Evolutionary conservation across 2,329 filamentous ascomycete species (phyloP), one percentile per base, ranked within the genome.

Genomic region (Scedosporium minutisporum): DNA sequence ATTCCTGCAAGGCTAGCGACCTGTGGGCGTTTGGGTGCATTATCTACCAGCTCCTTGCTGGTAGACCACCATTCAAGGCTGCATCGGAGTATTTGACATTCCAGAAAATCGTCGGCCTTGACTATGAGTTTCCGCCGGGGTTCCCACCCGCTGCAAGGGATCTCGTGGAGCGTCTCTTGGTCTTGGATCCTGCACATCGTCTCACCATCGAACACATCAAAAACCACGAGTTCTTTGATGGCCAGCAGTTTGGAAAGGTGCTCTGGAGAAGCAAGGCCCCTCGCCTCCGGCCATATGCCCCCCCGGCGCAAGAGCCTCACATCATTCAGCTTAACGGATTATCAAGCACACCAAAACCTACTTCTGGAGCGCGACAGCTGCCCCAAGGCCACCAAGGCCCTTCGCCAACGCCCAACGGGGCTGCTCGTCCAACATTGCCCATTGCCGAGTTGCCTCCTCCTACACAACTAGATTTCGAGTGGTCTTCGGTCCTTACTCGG

Each of bases 11-110:
- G 77, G 91, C 93, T 53, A 97, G 95, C 74, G 95, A 99, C 75
- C 76, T 99, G 59, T 99, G 95, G 95, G 95, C 95, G 2, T 99
- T 96, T 77, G 95, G 95, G 9, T 99, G 95, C 77, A 99, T 99
- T 68, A 87, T 99, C 66, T 99, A 96, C 73, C 95, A 99, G 74
- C 83, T 99, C 27, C 80, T 99, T 41, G 90, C 90, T n/a, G 95
- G 95, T n/a, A 82, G 95, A 64, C 95, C 95, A 5, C 95, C 95
- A 0, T 99, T 99, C 80, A 99, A 99, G 74, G 95, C 90, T 48
- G 89, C 83, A 14, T 97, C 96, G 68, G 95, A 99, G 72, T 99
- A 97, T 70, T 82, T 95, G 71, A 99, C 95, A 0, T 99, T 99
- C 71, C 95, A 99, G 73, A 99, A 97, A 76, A 99, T 99, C 71